These are phyloP conservation scores for Sophora flavescens DNA, from an alignment of 306 rosid genomes.

Conservation along the genomic window DNA sequence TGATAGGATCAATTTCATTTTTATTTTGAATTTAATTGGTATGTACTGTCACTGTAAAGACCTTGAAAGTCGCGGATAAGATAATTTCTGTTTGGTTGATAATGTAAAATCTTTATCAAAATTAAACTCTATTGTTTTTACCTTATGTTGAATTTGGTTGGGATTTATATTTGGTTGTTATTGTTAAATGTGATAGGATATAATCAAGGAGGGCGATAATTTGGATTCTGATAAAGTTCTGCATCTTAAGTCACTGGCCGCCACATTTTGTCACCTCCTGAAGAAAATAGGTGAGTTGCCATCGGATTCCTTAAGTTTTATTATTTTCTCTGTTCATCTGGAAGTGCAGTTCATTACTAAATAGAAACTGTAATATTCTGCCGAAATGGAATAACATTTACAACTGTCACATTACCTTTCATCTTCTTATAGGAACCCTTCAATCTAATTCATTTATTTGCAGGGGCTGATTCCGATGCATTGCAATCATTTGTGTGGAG, in stretches of 20 bases:
- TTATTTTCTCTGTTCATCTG: slow-evolving; percentile 17
- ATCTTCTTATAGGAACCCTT: slow-evolving; percentile 13
- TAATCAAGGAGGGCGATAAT: slow-evolving; percentile 50
- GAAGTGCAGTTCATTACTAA: not conserved
- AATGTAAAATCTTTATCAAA: too few relatives aligned
- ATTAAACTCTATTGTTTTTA: not conserved
- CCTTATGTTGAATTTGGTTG: not conserved
- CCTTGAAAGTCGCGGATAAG: too few relatives aligned
- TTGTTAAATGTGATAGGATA: slow-evolving; percentile 55
- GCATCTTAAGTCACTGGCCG: slow-evolving; percentile 59
- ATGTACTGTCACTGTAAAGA: too few relatives aligned
- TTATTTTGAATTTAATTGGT: not conserved
- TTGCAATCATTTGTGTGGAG: slow-evolving; percentile 62
- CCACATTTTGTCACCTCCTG: slow-evolving; percentile 77
- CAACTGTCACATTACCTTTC: not conserved
- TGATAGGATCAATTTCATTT: not conserved
- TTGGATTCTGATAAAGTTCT: slow-evolving; percentile 60
- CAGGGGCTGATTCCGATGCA: slow-evolving; percentile 60
- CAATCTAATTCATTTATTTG: slow-evolving; percentile 37
- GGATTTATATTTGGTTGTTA: slow-evolving; percentile 21
- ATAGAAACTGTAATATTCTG: slow-evolving; percentile 18
- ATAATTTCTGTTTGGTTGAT: too few relatives aligned
- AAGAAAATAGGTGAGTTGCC: slow-evolving; percentile 67
- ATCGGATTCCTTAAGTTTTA: not conserved
- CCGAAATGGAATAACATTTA: slow-evolving; percentile 32